These are phyloP conservation scores for Calonectria multiphialidica DNA, from an alignment of 2,329 filamentous ascomycete species.

Conservation along the genomic window DNA sequence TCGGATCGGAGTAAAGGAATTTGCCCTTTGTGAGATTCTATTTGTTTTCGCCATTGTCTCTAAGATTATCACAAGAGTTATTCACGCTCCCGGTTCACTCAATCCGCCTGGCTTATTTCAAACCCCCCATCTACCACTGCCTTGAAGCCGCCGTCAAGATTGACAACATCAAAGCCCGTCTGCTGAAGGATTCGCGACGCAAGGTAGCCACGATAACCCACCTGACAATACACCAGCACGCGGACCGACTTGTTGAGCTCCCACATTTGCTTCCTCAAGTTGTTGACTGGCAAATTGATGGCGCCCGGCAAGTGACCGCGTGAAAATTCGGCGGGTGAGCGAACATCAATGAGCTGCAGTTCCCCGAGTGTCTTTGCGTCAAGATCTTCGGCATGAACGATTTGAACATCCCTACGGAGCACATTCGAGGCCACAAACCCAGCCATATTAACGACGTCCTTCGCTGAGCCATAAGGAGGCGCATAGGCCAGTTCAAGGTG, in stretches of 20 bases:
- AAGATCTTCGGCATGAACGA: conserved; percentile 19
- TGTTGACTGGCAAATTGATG: conserved; percentile 16
- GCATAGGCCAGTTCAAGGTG: conserved; percentile 26
- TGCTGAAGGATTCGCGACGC: background rate
- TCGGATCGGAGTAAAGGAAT: too few species aligned
- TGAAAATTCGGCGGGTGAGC: conserved; percentile 8
- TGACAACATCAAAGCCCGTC: background rate
- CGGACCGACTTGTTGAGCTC: background rate
- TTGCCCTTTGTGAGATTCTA: too few species aligned
- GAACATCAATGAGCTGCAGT: conserved; percentile 23
- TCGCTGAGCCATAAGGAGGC: conserved; percentile 22
- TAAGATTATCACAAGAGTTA: background rate
- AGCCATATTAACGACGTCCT: conserved; percentile 25
- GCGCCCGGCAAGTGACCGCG: conserved; percentile 10
- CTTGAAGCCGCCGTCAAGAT: conserved; percentile 7
- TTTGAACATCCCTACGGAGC: conserved; percentile 17
- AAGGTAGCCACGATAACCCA: conserved; percentile 7
- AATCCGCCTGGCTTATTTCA: background rate
- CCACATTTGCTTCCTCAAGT: background rate
- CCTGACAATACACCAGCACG: conserved; percentile 1
- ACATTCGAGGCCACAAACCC: conserved; percentile 20
- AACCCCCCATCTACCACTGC: background rate
- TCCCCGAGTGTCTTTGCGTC: background rate
- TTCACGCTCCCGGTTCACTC: background rate
- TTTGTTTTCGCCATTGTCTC: too few species aligned